Percentiles rank a stretch among this genome's conserved stretches.
Conservation (phyloP, 225 moss, liverwort and hornwort species). For the Climacium dendroides region DNA sequence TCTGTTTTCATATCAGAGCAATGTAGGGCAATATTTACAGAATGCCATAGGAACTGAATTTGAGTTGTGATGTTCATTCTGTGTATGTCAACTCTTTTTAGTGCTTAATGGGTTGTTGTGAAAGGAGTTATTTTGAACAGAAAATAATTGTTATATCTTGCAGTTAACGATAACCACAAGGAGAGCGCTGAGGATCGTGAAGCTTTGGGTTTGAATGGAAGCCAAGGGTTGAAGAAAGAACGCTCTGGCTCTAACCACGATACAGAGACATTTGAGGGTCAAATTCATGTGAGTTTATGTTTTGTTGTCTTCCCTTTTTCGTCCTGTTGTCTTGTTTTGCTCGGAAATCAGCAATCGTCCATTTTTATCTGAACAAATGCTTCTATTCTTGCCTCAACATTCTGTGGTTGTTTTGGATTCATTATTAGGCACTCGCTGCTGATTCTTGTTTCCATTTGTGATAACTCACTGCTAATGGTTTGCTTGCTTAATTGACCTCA, state of each 20-base stretch:
- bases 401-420: not conserved
- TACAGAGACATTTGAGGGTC: constrained; percentile 24
- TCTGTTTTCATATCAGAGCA: too few species aligned
- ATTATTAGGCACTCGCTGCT: not conserved
- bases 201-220: constrained; percentile 39
- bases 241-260: constrained; percentile 18
- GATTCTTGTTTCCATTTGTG: not conserved
- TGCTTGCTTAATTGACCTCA: not conserved
- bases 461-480: not conserved
- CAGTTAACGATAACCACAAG: constrained; percentile 20
- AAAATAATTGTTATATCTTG: not conserved
- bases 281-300: constrained; percentile 13
- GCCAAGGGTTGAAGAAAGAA: constrained; percentile 10
- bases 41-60: not conserved
- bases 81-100: not conserved
- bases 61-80: not conserved
- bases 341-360: not conserved
- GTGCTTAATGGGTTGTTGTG: not conserved
- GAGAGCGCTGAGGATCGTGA: constrained; percentile 53
- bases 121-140: not conserved
- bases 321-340: not conserved
- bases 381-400: not conserved
- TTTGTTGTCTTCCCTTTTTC: not conserved
- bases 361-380: not conserved
- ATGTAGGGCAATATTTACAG: not conserved